phyloP scores from a whole-genome alignment of 208 protist genomes.

The Leishmania gerbilli region DNA sequence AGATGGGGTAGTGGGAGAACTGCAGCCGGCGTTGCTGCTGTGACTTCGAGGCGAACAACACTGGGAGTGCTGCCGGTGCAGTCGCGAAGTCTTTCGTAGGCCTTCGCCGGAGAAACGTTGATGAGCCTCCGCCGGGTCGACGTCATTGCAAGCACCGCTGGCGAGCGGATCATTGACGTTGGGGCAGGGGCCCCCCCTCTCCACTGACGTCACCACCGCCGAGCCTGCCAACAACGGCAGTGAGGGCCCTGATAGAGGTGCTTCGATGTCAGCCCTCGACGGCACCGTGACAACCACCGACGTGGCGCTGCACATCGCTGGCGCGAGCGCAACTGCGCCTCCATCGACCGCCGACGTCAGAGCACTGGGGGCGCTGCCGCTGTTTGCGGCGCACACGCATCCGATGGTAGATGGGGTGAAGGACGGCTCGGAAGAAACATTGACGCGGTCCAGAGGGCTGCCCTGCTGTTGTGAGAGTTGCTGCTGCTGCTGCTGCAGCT shows the following conservation, averaged over 20 bases:
- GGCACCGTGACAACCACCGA: neutral
- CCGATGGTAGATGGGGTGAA: neutral
- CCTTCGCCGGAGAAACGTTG: neutral
- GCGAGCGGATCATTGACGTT: neutral
- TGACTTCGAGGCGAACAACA: conserved; percentile 15
- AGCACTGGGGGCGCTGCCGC: neutral
- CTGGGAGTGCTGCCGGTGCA: conserved; percentile 14
- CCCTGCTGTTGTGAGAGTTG: neutral
- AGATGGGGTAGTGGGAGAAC: neutral
- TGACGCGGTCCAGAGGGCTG: neutral
- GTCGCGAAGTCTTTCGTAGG: conserved; percentile 10
- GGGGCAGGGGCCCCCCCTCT: neutral
- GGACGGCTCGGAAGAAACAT: neutral
- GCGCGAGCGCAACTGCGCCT: neutral
- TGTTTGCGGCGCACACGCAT: neutral
- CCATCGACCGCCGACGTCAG: neutral
- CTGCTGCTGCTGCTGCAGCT: conserved; percentile 1
- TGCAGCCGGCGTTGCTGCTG: neutral
- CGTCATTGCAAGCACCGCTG: neutral
- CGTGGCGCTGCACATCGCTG: neutral
- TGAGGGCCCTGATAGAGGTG: neutral
- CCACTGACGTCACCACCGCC: neutral
- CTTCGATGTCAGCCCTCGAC: neutral
- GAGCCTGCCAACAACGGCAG: neutral
- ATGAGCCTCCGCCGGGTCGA: neutral